Base-by-base conservation (phyloP, 305 asterid genomes). In the Plantago rigida region DNA sequence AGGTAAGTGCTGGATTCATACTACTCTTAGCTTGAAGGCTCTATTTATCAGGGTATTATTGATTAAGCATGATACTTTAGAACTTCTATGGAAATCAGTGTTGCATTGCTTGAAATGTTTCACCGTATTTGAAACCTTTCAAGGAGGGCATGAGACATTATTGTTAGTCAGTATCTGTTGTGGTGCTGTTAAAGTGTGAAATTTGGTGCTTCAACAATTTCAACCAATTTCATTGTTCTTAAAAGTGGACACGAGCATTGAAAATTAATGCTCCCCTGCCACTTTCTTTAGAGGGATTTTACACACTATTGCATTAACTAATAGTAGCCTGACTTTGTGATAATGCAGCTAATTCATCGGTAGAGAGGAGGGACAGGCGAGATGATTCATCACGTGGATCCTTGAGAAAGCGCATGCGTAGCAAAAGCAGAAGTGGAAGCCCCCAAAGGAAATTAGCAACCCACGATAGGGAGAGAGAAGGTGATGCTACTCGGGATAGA, bases 391-490 rank as follows among this genome's bases (percentile, higher is more conserved):
- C 45, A n/a, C 78, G 74, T 0, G 94, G 83, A 60, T 73, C 78
- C 49, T 66, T 76, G 62, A 81, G 77, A 70, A 91, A 84, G 78
- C 89, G 87, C 36, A 89, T 69, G 11, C 86, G 85, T 45, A 83
- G 93, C 78, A 74, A 78, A 47, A 85, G 94, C 69, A 66, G 81
- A 72, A 90, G 96, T 15, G 77, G 67, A 60, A 91, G 97, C 77
- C 94, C 96, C 17, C 89, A 54, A 34, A 66, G 87, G 66, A 85
- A 79, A 73, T 75, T 80, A 54, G 76, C 84, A 14, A 52, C 60
- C 63, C 77, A 84, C 67, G 89, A 82, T 64, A 76, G 83, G 29
- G 91, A 81, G 14, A 76, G 84, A 75, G 94, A 82, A 24, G 74
- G 42, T 58, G 94, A 84, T 59, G 63, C 19, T 15, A 78, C 45